phyloP scores from a whole-genome alignment of 2,329 filamentous ascomycete species.

The Fusarium sororula region DNA sequence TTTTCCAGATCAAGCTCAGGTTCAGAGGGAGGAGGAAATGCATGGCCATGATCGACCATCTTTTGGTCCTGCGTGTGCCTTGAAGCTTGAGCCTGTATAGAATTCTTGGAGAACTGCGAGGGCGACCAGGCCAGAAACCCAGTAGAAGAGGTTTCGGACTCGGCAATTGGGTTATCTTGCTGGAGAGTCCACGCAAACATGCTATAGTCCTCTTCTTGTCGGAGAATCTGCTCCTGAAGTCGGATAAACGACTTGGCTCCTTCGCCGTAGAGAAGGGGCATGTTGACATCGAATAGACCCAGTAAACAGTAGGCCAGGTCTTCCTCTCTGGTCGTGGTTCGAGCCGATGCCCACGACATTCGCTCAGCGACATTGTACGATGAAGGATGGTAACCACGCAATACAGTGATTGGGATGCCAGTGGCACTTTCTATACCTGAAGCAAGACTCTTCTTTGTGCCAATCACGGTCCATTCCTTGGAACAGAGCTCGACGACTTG shows the following conservation, averaged over 20 bases:
- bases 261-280: constrained; percentile 15
- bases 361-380: constrained; percentile 1
- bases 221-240: constrained; percentile 17
- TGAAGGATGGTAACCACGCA: not conserved
- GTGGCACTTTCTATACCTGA: not conserved
- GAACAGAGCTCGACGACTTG: constrained; percentile 10
- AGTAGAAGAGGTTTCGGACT: not conserved
- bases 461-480: not conserved
- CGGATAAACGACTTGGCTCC: constrained; percentile 7
- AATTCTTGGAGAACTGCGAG: not conserved
- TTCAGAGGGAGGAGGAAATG: not conserved
- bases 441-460: constrained; percentile 13
- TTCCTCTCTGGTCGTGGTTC: constrained; percentile 18
- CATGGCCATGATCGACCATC: not conserved
- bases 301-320: constrained; percentile 13
- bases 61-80: not conserved
- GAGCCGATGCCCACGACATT: constrained; percentile 21
- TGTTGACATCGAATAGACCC: constrained; percentile 15
- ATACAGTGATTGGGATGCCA: constrained; percentile 10
- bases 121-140: constrained; percentile 12
- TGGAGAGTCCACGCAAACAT: constrained; percentile 14
- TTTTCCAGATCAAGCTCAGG: not conserved
- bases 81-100: not conserved
- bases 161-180: not conserved
- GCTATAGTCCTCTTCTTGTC: constrained; percentile 17